A percentile compares a stretch with the other conserved stretches of the same genome.
Evolutionary conservation across 2,329 filamentous ascomycete genomes (phyloP).

Genomic region (Coniosporium tulheliwenetii): DNA sequence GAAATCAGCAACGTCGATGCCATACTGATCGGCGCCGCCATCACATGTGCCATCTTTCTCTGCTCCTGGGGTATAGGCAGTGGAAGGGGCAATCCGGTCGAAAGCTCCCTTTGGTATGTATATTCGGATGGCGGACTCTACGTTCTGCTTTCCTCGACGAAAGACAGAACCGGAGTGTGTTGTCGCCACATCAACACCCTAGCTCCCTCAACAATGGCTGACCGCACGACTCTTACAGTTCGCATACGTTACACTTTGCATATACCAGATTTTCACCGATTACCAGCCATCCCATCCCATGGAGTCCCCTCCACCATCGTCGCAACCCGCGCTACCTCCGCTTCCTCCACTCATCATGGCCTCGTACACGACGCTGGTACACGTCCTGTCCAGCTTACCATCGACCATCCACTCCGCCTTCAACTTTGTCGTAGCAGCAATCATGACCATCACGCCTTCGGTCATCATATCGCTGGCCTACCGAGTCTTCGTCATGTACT

Average conservation of each 20-base stretch:
- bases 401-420: constrained; percentile 70
- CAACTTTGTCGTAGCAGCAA: constrained; percentile 75
- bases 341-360: constrained; percentile 97
- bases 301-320: constrained; percentile 33
- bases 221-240: constrained; percentile 33
- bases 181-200: no score
- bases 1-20: constrained; percentile 87
- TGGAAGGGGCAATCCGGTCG: constrained; percentile 84
- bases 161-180: no score
- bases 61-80: constrained; percentile 90
- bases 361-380: constrained; percentile 81
- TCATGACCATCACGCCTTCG: constrained; percentile 89
- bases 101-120: constrained; percentile 64
- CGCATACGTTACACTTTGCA: constrained; percentile 93
- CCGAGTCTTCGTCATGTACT: constrained; percentile 88
- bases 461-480: constrained; percentile 93
- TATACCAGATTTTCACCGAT: constrained; percentile 98
- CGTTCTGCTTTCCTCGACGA: no score
- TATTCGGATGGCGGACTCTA: background rate
- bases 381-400: constrained; percentile 69
- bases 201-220: no score
- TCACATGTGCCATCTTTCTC: constrained; percentile 84
- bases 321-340: constrained; percentile 85
- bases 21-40: constrained; percentile 77
- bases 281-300: constrained; percentile 62